Evolutionary conservation across 106 monocot species (phyloP).

Genomic region (Dioscorea dumetorum): DNA sequence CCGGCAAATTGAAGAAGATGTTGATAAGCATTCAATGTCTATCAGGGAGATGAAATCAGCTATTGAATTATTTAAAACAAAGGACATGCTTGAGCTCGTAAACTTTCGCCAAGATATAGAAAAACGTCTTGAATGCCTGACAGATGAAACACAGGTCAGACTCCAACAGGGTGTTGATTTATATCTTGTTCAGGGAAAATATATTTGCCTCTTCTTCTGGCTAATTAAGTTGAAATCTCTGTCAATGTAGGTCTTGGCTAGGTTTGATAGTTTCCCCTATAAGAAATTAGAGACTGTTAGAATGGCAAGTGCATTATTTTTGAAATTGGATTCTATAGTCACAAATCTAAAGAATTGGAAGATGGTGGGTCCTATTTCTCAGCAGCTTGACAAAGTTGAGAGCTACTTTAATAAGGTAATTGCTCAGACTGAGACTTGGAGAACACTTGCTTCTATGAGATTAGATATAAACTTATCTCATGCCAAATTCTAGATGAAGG

Average conservation of each 20-base stretch:
- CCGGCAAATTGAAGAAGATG: conserved; percentile 54
- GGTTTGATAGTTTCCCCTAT: conserved; percentile 47
- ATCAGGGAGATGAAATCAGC: conserved; percentile 35
- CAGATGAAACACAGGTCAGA: conserved; percentile 60
- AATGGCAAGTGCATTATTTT: conserved; percentile 37
- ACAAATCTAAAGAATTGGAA: conserved; percentile 42
- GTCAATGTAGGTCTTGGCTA: conserved; percentile 40
- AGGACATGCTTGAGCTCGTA: conserved; percentile 41
- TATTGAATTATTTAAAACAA: conserved; percentile 26
- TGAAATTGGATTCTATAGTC: conserved; percentile 28
- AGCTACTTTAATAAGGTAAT: conserved; percentile 49
- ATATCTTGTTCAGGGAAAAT: not conserved
- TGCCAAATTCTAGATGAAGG: conserved; percentile 30
- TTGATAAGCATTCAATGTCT: conserved; percentile 21
- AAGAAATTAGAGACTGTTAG: conserved; percentile 56
- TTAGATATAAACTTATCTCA: too few relatives aligned
- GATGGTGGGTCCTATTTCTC: conserved; percentile 20
- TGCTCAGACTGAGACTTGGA: too few relatives aligned
- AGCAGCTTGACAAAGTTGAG: conserved; percentile 45
- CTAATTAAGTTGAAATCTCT: not conserved
- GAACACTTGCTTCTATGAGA: too few relatives aligned
- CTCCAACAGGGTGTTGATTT: not conserved
- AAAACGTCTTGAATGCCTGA: conserved; percentile 33
- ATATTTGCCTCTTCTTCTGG: not conserved
- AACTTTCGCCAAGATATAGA: conserved; percentile 45